Base-by-base conservation (phyloP, 306 rosid genomes). In the Cicer yamashitae region DNA sequence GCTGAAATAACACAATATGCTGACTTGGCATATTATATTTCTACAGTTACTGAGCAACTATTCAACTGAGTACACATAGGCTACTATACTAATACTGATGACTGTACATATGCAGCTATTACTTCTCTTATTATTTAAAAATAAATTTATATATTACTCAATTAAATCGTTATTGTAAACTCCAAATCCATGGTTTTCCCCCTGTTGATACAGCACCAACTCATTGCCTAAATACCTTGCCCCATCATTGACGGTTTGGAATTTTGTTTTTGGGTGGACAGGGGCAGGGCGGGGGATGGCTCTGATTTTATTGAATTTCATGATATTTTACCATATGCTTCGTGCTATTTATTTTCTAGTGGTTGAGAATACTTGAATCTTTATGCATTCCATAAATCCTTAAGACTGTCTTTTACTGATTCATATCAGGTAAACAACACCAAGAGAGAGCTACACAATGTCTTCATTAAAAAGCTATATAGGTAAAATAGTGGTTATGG, bases 401-500 rank as follows among this genome's bases (percentile, higher is more conserved):
- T 38, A 37, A 62, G 34, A 25, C 76, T 61, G 53, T 71, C 25
- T 65, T 30, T 22, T 79, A 46, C 71, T 72, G 65, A 79, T 64
- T 67, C 47, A 9, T 65, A 59, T 80, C 84, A 96, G 99, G 99
- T 96, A 78, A 85, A 92, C 85, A 92, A 96, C 85, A 84, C 97
- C 47, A 96, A 92, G 85, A 89, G 97, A 64, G 96, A 90, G 82
- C 88, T 96, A 81, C 99, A 96, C 92, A 96, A 92, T 67, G 90
- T 92, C 50, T 92, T 96, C 89, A 96, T 96, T 57, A 89, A 77
- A 84, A 96, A 92, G 87, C 97, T 96, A 64, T 96, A 96, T 87
- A 84, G 97, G 99, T 96, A 73, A 76, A 67, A 68, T 59, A 38
- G 7, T 39, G 30, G 61, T 17, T 70, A 34, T 61, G 51, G n/a